A percentile compares a stretch with the other conserved stretches of the same genome.
These are phyloP conservation scores for Phytophthora palmivora DNA, from an alignment of 352 stramenopile genomes.

Conservation along the genomic window DNA sequence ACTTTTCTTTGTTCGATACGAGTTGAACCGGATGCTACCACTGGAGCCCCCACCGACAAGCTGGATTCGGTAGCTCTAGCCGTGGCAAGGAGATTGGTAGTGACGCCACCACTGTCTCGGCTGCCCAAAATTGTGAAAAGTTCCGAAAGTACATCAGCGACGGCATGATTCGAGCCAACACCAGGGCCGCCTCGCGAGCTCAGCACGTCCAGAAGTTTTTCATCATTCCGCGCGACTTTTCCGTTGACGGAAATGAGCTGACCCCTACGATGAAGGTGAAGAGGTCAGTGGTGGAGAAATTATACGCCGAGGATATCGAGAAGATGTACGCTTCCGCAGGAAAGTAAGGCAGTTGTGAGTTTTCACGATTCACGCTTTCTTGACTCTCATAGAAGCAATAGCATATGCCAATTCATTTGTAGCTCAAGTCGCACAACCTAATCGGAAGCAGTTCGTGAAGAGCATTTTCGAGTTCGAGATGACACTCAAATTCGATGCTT, in stretches of 20 bases:
- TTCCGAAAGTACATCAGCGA: conserved; percentile 79
- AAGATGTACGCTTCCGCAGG: conserved; percentile 58
- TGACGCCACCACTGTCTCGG: conserved; percentile 65
- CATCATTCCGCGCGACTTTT: conserved; percentile 78
- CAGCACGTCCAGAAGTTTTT: conserved; percentile 81
- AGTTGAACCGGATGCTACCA: conserved; percentile 65
- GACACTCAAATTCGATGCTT: no score
- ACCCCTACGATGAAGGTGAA: conserved; percentile 95
- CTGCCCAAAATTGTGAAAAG: conserved; percentile 66
- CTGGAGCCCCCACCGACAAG: conserved; percentile 58
- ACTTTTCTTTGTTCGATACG: conserved; percentile 85
- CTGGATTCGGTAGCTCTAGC: conserved; percentile 75
- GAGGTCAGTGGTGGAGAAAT: conserved; percentile 83
- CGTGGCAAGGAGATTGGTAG: conserved; percentile 65
- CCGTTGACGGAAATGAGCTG: conserved; percentile 83
- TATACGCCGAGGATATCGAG: conserved; percentile 89
- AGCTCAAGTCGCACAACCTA: no score
- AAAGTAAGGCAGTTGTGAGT: no score
- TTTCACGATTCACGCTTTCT: no score
- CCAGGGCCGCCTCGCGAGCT: conserved; percentile 48
- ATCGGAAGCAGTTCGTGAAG: no score
- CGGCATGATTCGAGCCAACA: conserved; percentile 67
- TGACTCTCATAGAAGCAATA: no score
- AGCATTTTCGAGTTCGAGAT: no score
- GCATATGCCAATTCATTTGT: no score